phyloP scores from a whole-genome alignment of 1,284 basidiomycete genomes.

The Sanguinoderma infundibulare region DNA sequence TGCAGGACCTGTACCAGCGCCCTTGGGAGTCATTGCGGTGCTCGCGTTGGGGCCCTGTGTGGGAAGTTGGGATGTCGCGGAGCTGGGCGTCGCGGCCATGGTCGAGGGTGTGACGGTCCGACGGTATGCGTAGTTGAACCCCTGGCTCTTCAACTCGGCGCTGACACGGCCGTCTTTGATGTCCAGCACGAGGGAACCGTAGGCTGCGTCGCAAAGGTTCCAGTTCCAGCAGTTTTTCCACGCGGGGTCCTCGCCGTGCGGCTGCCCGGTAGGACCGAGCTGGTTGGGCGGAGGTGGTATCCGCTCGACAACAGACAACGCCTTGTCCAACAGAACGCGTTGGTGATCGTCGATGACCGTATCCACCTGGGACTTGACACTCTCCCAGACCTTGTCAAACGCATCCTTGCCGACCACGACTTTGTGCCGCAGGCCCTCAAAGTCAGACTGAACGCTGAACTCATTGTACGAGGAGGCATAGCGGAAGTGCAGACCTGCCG shows the following conservation, averaged over 20 bases:
- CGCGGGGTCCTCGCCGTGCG: slow-evolving; percentile 76
- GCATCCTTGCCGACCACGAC: slow-evolving; percentile 78
- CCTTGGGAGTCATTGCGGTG: slow-evolving; percentile 36
- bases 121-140: slow-evolving; percentile 96
- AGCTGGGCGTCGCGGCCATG: slow-evolving; percentile 45
- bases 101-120: slow-evolving; percentile 62
- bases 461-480: slow-evolving; percentile 98
- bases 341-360: slow-evolving; percentile 92
- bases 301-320: slow-evolving; percentile 83
- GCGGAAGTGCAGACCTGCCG: slow-evolving; percentile 96
- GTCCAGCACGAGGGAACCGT: slow-evolving; percentile 87
- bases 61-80: slow-evolving; percentile 42
- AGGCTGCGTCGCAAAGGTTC: slow-evolving; percentile 95
- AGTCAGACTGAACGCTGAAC: slow-evolving; percentile 91
- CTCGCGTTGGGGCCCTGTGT: slow-evolving; percentile 30
- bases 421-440: slow-evolving; percentile 89
- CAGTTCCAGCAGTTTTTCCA: slow-evolving; percentile 99
- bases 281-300: slow-evolving; percentile 70
- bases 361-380: slow-evolving; percentile 91
- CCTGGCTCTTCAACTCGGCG: slow-evolving; percentile 91
- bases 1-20: slow-evolving; percentile 16
- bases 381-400: slow-evolving; percentile 94
- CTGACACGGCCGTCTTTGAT: slow-evolving; percentile 91
- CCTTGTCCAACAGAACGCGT: slow-evolving; percentile 88
- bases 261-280: slow-evolving; percentile 54